Conservation (phyloP, 2,329 filamentous ascomycete genomes). For the Alternaria arbusti region DNA sequence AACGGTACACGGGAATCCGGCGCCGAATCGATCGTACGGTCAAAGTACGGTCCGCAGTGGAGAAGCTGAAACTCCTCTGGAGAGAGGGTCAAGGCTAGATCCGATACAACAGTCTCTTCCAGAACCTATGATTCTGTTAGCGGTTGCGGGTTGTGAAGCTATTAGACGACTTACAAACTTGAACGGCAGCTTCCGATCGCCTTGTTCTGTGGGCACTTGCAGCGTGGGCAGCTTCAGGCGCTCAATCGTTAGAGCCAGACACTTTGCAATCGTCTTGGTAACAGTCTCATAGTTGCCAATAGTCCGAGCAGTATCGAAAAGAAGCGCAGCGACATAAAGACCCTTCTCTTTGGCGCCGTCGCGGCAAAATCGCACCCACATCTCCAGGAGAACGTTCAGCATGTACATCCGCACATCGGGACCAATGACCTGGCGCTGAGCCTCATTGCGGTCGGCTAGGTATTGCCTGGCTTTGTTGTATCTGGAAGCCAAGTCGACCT, state of each 20-base stretch:
- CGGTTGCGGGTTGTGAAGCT: neutral
- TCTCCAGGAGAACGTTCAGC: constrained; percentile 55
- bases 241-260: constrained; percentile 47
- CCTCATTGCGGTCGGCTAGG: constrained; percentile 50
- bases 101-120: constrained; percentile 23
- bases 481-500: constrained; percentile 51
- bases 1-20: constrained; percentile 75
- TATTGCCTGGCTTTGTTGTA: constrained; percentile 60
- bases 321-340: constrained; percentile 40
- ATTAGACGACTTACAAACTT: constrained; percentile 29
- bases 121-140: constrained; percentile 14
- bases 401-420: constrained; percentile 58
- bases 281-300: constrained; percentile 36
- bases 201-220: constrained; percentile 33
- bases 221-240: constrained; percentile 49
- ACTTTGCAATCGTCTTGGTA: constrained; percentile 38
- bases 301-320: constrained; percentile 39
- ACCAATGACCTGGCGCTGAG: constrained; percentile 50
- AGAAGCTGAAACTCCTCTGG: constrained; percentile 69
- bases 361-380: constrained; percentile 53
- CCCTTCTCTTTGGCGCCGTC: constrained; percentile 36
- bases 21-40: constrained; percentile 73
- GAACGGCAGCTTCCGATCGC: constrained; percentile 55
- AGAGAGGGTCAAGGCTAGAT: constrained; percentile 48
- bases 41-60: constrained; percentile 75